Evolutionary conservation across 2,329 filamentous ascomycete genomes (phyloP).

Genomic region (Apiospora pterosperma): DNA sequence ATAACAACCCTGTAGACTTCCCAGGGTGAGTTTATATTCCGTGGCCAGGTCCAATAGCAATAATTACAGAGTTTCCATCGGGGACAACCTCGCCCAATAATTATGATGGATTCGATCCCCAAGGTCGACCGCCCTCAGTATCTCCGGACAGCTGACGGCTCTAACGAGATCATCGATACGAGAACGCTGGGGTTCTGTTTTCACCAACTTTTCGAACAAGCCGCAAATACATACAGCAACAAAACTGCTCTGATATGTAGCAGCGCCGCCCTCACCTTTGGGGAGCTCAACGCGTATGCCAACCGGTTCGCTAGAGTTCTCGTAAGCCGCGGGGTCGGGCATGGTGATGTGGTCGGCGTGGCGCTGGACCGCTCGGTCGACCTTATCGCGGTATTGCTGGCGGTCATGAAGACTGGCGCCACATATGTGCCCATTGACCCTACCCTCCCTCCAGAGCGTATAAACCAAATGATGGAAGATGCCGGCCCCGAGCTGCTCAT

Average conservation of each 20-base stretch:
- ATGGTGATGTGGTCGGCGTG: slow-evolving; percentile 24
- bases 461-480: slow-evolving; percentile 24
- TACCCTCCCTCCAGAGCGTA: slow-evolving; percentile 22
- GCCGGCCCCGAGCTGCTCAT: slow-evolving; percentile 21
- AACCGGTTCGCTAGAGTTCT: slow-evolving; percentile 19
- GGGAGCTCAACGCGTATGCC: slow-evolving; percentile 16
- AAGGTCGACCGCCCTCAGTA: not conserved
- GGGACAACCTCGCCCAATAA: no score
- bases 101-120: not conserved
- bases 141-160: not conserved
- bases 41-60: no score
- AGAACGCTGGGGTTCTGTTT: not conserved
- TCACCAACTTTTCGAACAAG: slow-evolving; percentile 16
- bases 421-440: slow-evolving; percentile 29
- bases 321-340: slow-evolving; percentile 11
- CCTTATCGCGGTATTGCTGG: slow-evolving; percentile 21
- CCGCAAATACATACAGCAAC: slow-evolving; percentile 9
- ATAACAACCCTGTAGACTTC: not conserved
- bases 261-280: slow-evolving; percentile 14
- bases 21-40: no score
- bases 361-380: slow-evolving; percentile 21
- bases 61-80: no score
- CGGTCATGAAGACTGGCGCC: slow-evolving; percentile 25
- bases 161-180: not conserved
- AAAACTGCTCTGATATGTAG: slow-evolving; percentile 18